Conservation (phyloP, 495 filamentous ascomycete species). For the Penicillium silybi region DNA sequence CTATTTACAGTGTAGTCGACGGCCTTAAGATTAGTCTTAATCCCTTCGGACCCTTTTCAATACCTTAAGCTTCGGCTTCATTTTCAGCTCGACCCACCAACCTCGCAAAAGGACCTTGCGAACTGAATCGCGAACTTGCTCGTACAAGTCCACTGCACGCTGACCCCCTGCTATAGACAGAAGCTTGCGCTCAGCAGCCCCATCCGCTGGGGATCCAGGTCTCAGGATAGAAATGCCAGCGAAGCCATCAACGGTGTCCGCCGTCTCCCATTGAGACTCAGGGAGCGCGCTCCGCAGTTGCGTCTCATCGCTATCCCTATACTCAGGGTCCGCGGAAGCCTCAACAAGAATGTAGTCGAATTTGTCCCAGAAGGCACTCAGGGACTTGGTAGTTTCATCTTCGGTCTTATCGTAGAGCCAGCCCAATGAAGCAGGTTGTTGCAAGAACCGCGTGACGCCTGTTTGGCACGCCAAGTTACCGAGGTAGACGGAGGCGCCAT, state of each 20-base stretch:
- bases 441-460: conserved; percentile 83
- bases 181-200: conserved; percentile 27
- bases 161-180: conserved; percentile 21
- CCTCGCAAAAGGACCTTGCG: conserved; percentile 27
- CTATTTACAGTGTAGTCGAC: not conserved
- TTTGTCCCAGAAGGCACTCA: conserved; percentile 68
- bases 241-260: conserved; percentile 67
- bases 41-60: conserved; percentile 18
- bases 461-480: conserved; percentile 92
- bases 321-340: conserved; percentile 37
- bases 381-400: conserved; percentile 45
- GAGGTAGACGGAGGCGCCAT: conserved; percentile 57
- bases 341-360: conserved; percentile 83
- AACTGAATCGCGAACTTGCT: conserved; percentile 15
- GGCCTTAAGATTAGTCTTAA: not conserved
- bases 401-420: conserved; percentile 59
- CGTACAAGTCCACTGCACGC: conserved; percentile 20
- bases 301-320: conserved; percentile 16
- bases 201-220: conserved; percentile 43
- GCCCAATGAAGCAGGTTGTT: conserved; percentile 24
- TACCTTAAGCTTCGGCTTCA: conserved; percentile 38
- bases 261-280: conserved; percentile 58
- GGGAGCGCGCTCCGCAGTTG: conserved; percentile 12
- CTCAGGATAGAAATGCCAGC: conserved; percentile 63
- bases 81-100: conserved; percentile 43